Base-by-base conservation (phyloP, 1,284 basidiomycete genomes). In the Thecaphora thlaspeos region DNA sequence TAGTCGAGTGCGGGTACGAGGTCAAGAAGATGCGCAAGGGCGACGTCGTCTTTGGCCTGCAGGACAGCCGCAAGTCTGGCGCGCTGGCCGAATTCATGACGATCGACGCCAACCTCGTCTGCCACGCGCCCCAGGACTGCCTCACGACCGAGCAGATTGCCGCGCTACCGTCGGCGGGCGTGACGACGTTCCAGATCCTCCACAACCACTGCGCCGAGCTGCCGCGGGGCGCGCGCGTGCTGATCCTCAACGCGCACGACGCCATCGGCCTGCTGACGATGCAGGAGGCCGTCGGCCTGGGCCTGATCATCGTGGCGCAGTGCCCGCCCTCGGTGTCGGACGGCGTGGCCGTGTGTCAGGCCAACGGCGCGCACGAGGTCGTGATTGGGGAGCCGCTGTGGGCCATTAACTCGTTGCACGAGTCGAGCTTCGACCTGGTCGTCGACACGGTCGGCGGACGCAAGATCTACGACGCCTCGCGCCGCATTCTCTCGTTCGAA, bases 191-290 rank as follows among this genome's bases (percentile, higher is more conserved):
- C 55, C 76, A 80, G 55, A 62, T 80, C 41, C 71, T 80, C 56
- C 70, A 75, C 41, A 73, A 76, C 21, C 71, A 80, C 51, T 79
- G 78, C 48, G 44, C 55, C 10, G 54, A 69, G 21, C 69, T 81
- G 3, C 75, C 71, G 14, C 69, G 73, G 11, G 80, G 79, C 2
- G 48, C 67, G 2, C 61, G 78, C 38, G 69, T 80, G 18, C 70
- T 81, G 41, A 76, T 81, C 40, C 64, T 81, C 41, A 78, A 80
- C 46, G 80, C 79, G 9, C 80, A 81, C 64, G 72, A 78, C 46
- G 79, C 78, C 10, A 69, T 80, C 23, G 80, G 80, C 5, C 55
- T 75, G 43, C 58, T 80, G 40, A 77, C 78, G 36, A 73, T 80
- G 51, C 80, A 81, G 48, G 76, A 79, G 48, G 73, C 71, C 4